A percentile compares a stretch with the other conserved stretches of the same genome.
Conservation (phyloP, 2,329 filamentous ascomycete species). For the Penicillium sp. region DNA sequence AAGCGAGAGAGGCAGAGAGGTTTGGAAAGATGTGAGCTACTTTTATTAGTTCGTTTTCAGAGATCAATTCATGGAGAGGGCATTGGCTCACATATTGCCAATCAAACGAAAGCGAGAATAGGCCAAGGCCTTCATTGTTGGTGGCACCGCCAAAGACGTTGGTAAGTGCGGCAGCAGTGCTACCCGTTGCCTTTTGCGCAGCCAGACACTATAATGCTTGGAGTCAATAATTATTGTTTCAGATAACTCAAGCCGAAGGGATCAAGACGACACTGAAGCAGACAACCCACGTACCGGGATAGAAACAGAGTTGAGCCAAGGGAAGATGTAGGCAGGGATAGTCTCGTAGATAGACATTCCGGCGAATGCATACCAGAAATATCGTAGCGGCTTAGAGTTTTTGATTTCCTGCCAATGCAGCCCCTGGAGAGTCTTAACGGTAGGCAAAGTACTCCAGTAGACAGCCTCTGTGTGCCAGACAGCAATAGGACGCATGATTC, state of each 20-base stretch:
- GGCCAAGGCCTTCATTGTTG: slow-evolving; percentile 54
- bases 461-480: slow-evolving; percentile 59
- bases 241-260: background rate
- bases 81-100: slow-evolving; percentile 47
- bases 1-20: slow-evolving; percentile 53
- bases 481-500: slow-evolving; percentile 54
- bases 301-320: slow-evolving; percentile 57
- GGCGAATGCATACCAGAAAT: slow-evolving; percentile 53
- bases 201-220: slow-evolving; percentile 46
- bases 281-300: slow-evolving; percentile 38
- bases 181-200: slow-evolving; percentile 51
- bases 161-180: slow-evolving; percentile 46
- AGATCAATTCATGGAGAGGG: slow-evolving; percentile 13
- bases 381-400: slow-evolving; percentile 52
- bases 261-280: background rate
- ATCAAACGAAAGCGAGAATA: slow-evolving; percentile 53
- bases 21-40: slow-evolving; percentile 56
- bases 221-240: background rate
- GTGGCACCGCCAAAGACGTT: slow-evolving; percentile 53
- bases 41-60: background rate
- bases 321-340: slow-evolving; percentile 56
- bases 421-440: slow-evolving; percentile 55
- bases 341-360: slow-evolving; percentile 55
- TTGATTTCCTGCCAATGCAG: slow-evolving; percentile 55
- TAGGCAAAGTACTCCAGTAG: slow-evolving; percentile 56